Evolutionary conservation across 192 early-diverging fungal species (phyloP), one percentile per base, ranked within the genome.

Genomic region (Gryganskiella cystojenkinii): DNA sequence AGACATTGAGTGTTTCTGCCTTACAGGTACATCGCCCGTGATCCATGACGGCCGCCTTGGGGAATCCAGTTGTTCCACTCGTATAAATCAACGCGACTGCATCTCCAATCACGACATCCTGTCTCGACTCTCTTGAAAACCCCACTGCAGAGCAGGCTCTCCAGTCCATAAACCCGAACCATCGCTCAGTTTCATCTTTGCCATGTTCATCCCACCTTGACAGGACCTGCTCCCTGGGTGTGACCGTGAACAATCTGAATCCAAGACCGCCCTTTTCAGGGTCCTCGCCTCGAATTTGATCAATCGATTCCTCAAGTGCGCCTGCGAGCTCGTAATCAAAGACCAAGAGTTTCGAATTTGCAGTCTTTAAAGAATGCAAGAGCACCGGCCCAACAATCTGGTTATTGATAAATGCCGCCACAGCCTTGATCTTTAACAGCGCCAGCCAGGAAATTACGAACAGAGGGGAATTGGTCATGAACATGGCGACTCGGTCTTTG

Each of bases 61-160:
- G 88, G 31, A 87, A 56, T 15, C 88, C 88, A 5, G 88, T 89
- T 5, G 88, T 90, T 15, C 88, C 88, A 60, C 80, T 83, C 14
- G 67, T 71, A 59, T 51, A 76, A 47, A 87, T 81, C 25, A 86
- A 63, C 17, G 71, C 51, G 27, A 67, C 69, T n/a, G 67, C 22
- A 66, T 85, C 70, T 15, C 28, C 33, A 9, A 24, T 40, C 6
- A 22, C 47, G n/a, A 56, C 44, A 35, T 50, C 63, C 22, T 30
- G 14, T 22, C 37, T 37, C 10, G 25, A 30, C 1, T 53, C 63
- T 42, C 24, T 50, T 10, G 20, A 19, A 22, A 64, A 56, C 25
- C 54, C 55, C n/a, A 46, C 19, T 67, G 75, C 30, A 72, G 31
- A 43, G 9, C 35, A 60, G 2, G 25, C 13, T 25, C 42, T 35